Percentiles rank a stretch among this genome's conserved stretches.
Evolutionary conservation across 345 rosid species (phyloP).

Genomic region (Lumnitzera littorea): DNA sequence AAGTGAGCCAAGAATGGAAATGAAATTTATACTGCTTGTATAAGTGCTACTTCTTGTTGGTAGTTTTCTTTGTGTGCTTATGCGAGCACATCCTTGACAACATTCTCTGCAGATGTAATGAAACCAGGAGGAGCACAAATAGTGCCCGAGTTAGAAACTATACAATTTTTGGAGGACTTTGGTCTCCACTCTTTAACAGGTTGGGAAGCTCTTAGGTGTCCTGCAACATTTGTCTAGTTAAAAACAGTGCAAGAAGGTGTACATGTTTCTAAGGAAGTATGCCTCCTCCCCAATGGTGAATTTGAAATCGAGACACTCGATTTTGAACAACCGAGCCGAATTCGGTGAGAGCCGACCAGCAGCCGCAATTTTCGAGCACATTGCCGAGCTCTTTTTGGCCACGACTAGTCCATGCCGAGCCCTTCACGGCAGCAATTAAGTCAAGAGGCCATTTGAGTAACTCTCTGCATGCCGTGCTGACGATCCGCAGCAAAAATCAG

Average conservation of each 20-base stretch:
- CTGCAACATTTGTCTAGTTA: conserved; percentile 30
- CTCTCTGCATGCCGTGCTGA: no score
- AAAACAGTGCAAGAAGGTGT: conserved; percentile 39
- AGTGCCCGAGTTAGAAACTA: conserved; percentile 42
- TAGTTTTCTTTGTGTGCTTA: no score
- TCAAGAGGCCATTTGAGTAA: no score
- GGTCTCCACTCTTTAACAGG: conserved; percentile 89
- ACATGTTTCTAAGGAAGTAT: conserved; percentile 50
- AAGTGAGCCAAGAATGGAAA: no score
- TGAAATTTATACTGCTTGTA: no score
- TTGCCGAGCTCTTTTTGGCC: no score
- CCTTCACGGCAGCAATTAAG: no score
- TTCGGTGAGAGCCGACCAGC: no score
- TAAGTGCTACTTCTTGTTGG: no score
- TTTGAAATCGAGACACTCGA: conserved; percentile 35
- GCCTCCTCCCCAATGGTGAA: conserved; percentile 38
- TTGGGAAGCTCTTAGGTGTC: conserved; percentile 58
- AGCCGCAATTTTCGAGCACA: no score
- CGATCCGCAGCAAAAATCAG: no score
- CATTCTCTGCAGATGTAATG: conserved; percentile 30
- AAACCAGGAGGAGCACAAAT: conserved; percentile 60
- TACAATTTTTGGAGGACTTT: conserved; percentile 56
- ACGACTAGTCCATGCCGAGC: no score
- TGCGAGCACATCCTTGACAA: conserved; percentile 34
- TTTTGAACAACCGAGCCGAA: conserved; percentile 38